These are phyloP conservation scores for Mortierella sp. DNA, from an alignment of 371 early-diverging fungal species.

Conservation along the genomic window DNA sequence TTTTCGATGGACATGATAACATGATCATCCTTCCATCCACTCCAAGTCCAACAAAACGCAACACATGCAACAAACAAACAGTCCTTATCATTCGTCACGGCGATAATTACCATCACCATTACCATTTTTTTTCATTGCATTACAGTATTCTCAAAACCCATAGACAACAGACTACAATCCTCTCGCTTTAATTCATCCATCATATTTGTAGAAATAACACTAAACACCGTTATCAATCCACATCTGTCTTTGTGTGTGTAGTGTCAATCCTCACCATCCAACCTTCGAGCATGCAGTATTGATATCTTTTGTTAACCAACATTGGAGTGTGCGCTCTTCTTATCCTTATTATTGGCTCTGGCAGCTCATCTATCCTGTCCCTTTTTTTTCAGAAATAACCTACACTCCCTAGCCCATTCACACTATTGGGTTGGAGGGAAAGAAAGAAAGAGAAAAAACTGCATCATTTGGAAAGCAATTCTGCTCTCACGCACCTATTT, in stretches of 20 bases:
- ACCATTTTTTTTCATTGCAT: slow-evolving; percentile 1
- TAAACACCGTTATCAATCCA: neutral
- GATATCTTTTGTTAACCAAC: neutral
- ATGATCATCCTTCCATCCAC: neutral
- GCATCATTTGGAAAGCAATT: no score
- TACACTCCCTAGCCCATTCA: neutral
- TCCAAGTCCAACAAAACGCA: neutral
- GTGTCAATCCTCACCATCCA: neutral
- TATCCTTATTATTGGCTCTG: neutral
- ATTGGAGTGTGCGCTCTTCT: neutral
- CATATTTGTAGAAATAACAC: neutral
- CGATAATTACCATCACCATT: neutral
- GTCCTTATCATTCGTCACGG: neutral
- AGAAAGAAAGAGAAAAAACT: no score
- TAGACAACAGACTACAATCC: neutral
- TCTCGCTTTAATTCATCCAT: neutral
- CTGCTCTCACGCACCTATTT: no score
- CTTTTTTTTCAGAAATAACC: neutral
- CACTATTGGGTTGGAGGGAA: no score
- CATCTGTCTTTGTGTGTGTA: neutral
- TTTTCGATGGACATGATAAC: neutral
- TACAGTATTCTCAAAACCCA: neutral
- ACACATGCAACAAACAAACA: neutral
- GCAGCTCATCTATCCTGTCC: neutral
- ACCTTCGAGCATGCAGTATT: neutral